These are phyloP conservation scores for Porcisia deanei DNA, from an alignment of 208 protist genomes.

Conservation along the genomic window DNA sequence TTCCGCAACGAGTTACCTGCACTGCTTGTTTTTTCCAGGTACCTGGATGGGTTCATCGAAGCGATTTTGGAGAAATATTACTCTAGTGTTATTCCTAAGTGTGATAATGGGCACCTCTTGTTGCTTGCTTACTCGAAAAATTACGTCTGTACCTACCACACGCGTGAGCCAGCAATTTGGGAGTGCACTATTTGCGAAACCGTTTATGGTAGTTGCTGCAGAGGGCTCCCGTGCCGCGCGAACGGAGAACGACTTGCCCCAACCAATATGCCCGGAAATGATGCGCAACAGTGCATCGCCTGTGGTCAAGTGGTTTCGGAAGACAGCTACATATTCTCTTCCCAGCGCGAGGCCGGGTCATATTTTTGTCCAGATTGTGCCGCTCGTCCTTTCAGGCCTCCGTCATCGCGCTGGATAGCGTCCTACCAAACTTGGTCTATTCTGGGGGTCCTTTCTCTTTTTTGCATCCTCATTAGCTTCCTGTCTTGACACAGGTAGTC, in stretches of 20 bases:
- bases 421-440: slow-evolving; percentile 54
- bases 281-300: slow-evolving; percentile 15
- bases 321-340: slow-evolving; percentile 24
- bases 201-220: slow-evolving; percentile 76
- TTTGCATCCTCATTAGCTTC: slow-evolving; percentile 7
- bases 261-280: background rate
- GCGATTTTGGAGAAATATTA: slow-evolving; percentile 54
- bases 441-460: slow-evolving; percentile 24
- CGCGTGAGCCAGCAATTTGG: slow-evolving; percentile 63
- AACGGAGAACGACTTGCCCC: slow-evolving; percentile 30
- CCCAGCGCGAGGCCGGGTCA: background rate
- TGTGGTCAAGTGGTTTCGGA: slow-evolving; percentile 51
- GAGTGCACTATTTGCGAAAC: slow-evolving; percentile 77
- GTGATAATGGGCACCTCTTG: slow-evolving; percentile 65
- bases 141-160: slow-evolving; percentile 62
- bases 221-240: slow-evolving; percentile 38
- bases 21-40: slow-evolving; percentile 43
- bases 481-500: background rate
- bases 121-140: slow-evolving; percentile 58
- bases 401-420: slow-evolving; percentile 66
- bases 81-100: slow-evolving; percentile 59
- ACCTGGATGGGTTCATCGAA: slow-evolving; percentile 51
- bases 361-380: slow-evolving; percentile 73
- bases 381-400: slow-evolving; percentile 58
- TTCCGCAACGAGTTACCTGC: slow-evolving; percentile 71